Conservation (phyloP, 2,329 filamentous ascomycete genomes). For the Neofusicoccum sp. region DNA sequence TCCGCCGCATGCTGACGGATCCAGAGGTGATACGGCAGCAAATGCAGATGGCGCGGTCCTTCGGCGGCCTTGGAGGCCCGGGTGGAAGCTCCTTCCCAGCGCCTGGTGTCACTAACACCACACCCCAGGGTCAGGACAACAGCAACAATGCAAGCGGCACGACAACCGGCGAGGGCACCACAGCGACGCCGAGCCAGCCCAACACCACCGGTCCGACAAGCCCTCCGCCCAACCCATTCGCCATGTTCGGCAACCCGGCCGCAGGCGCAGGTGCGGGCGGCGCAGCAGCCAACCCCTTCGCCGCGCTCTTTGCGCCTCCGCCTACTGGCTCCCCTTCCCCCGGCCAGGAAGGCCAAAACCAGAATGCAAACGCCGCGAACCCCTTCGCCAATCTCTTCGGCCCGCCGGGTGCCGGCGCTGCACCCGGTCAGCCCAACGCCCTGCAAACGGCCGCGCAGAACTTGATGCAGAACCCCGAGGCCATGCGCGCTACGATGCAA, state of each 20-base stretch:
- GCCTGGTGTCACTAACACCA: slow-evolving; percentile 88
- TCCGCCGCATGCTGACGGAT: slow-evolving; percentile 91
- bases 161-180: slow-evolving; percentile 38
- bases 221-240: slow-evolving; percentile 51
- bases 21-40: slow-evolving; percentile 82
- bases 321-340: slow-evolving; percentile 29
- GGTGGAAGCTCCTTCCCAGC: slow-evolving; percentile 70
- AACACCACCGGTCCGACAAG: slow-evolving; percentile 33
- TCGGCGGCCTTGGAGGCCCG: slow-evolving; percentile 50
- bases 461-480: slow-evolving; percentile 61
- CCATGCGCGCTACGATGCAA: slow-evolving; percentile 56
- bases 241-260: slow-evolving; percentile 39
- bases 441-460: slow-evolving; percentile 49
- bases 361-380: slow-evolving; percentile 47
- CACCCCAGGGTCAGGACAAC: slow-evolving; percentile 50
- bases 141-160: slow-evolving; percentile 22
- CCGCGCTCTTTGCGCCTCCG: slow-evolving; percentile 54
- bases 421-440: slow-evolving; percentile 51
- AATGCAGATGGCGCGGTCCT: slow-evolving; percentile 74
- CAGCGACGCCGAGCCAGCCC: slow-evolving; percentile 42
- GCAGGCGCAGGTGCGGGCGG: slow-evolving; percentile 33
- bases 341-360: slow-evolving; percentile 36
- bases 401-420: slow-evolving; percentile 28
- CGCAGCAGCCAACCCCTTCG: slow-evolving; percentile 60
- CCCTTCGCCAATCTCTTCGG: slow-evolving; percentile 70